Evolutionary conservation across 148 eudicot species (phyloP).

Genomic region (Selenicereus undatus): DNA sequence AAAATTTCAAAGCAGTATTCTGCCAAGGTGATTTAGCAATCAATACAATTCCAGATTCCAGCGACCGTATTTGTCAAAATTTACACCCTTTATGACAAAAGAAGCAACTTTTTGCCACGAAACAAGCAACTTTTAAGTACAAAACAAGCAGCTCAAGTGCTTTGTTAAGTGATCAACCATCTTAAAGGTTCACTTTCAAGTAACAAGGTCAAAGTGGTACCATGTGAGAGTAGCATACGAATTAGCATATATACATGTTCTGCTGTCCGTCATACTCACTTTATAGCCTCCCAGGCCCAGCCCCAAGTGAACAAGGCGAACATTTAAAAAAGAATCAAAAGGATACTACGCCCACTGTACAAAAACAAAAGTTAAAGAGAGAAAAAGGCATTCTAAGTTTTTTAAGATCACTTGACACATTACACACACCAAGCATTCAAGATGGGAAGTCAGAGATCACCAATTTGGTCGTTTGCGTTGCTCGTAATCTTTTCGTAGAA

Average conservation of each 20-base stretch:
- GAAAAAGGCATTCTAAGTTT: slow-evolving; percentile 1
- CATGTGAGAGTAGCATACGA: neutral
- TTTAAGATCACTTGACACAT: slow-evolving; percentile 7
- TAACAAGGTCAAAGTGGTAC: too few species aligned
- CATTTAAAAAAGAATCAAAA: slow-evolving; percentile 7
- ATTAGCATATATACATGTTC: slow-evolving; percentile 3
- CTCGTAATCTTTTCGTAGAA: slow-evolving; percentile 49
- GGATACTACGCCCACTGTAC: slow-evolving; percentile 29
- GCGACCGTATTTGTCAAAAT: too few species aligned
- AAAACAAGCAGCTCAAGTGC: too few species aligned
- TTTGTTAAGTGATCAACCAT: too few species aligned
- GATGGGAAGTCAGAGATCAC: slow-evolving; percentile 12
- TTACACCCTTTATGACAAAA: too few species aligned
- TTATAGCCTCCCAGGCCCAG: neutral
- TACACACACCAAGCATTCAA: slow-evolving; percentile 7
- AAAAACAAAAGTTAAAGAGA: neutral
- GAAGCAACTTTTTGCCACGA: too few species aligned
- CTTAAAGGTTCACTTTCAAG: too few species aligned
- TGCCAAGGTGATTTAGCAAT: too few species aligned
- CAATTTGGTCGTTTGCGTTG: slow-evolving; percentile 17
- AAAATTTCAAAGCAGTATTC: too few species aligned
- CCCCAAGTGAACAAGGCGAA: neutral
- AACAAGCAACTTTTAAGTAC: too few species aligned
- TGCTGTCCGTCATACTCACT: neutral
- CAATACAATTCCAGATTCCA: too few species aligned